Base-by-base conservation (phyloP, 768 basidiomycete genomes). In the Strobilomyces dryophilus region DNA sequence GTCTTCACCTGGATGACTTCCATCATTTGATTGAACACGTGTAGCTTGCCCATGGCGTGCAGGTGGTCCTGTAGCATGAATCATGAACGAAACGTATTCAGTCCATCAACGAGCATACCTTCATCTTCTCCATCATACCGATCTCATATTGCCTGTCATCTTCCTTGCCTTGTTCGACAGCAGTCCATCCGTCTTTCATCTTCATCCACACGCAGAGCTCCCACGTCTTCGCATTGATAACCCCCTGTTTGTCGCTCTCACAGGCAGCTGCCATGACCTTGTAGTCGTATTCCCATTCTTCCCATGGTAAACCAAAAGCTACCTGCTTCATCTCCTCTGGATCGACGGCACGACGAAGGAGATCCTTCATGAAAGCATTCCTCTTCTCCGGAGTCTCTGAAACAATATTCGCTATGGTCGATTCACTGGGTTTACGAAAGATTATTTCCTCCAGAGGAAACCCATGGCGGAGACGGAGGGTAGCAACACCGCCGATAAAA, bases 151-250 rank as follows among this genome's bases (percentile, higher is more conserved):
- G 59, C 8, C 56, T 34, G 17, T 67, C 53, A 9, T 35, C 49
- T 32, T 62, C 68, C 47, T 57, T 58, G 29, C 59, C 61, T 31
- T 71, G 65, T 35, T 69, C 69, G 18, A 69, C 44, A 11, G 64
- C 63, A 14, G 58, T 55, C 68, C 68, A 69, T 8, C 59, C 53
- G 1, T 61, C 61, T 20, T 61, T 42, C 59, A 59, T 61, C 55
- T 60, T 71, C 61, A 71, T 71, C 69, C 69, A 69, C 18, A 69
- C 64, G 44, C 63, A 66, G n/a, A 62, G 48, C 3, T 69, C 64
- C 68, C 67, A 69, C 24, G 58, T 63, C 43, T 58, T 59, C 26
- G 56, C 56, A 4, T 27, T 29, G 9, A 69, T 61, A 14, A 54
- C 9, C 1, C 65, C 65, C n/a, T 48, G 53, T 42, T 58, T 58